These are phyloP conservation scores for Aspergillus novofumigatus DNA, from an alignment of 2,329 filamentous ascomycete genomes.

Conservation along the genomic window DNA sequence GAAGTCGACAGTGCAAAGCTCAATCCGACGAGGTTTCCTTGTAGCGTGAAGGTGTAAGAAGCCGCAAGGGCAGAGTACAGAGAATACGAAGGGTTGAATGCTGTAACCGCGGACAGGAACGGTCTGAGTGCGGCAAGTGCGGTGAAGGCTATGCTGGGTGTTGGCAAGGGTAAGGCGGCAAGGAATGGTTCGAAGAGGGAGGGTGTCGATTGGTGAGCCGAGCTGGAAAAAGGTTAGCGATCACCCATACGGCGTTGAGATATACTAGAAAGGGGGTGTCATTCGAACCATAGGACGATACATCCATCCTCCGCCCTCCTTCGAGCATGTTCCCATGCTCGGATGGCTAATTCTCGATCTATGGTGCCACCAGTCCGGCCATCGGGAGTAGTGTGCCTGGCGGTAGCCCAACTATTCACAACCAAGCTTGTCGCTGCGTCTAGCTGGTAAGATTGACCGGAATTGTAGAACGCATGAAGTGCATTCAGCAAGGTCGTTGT, in stretches of 20 bases:
- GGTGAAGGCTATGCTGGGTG: conserved; percentile 71
- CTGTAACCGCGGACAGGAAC: conserved; percentile 82
- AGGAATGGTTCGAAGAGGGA: conserved; percentile 80
- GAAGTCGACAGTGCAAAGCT: conserved; percentile 76
- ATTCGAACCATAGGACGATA: conserved; percentile 70
- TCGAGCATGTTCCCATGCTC: conserved; percentile 94
- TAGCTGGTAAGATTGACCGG: conserved; percentile 75
- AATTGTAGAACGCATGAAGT: conserved; percentile 82
- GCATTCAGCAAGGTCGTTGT: conserved; percentile 90
- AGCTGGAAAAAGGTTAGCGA: conserved; percentile 49
- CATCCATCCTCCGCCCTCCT: conserved; percentile 93
- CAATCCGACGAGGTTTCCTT: conserved; percentile 72
- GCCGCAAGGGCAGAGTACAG: conserved; percentile 77
- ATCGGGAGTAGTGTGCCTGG: conserved; percentile 64
- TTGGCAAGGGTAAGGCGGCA: conserved; percentile 70
- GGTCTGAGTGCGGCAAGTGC: conserved; percentile 78
- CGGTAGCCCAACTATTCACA: conserved; percentile 93
- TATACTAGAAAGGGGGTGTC: neutral
- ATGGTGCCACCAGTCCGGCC: conserved; percentile 72
- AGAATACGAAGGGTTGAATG: conserved; percentile 79
- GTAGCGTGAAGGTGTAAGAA: conserved; percentile 74
- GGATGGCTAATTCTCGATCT: conserved; percentile 70
- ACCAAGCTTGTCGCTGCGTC: conserved; percentile 88
- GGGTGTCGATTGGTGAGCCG: conserved; percentile 81
- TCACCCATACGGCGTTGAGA: conserved; percentile 10